Conservation (phyloP, 257 asterid species). For the Solanum bulbocastanum region DNA sequence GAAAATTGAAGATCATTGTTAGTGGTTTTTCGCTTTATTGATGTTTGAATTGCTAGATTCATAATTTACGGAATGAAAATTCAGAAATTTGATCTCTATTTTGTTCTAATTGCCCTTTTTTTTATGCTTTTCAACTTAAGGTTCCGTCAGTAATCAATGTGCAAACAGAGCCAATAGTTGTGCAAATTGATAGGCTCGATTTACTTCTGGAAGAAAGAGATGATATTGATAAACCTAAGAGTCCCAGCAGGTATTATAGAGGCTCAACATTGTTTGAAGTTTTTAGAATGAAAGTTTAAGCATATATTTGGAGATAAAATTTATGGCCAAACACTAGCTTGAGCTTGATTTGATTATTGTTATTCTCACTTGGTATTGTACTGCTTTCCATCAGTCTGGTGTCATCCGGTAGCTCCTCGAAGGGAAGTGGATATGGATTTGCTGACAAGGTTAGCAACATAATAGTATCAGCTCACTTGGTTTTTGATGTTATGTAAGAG, state of each 20-base stretch:
- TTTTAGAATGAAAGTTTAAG: not conserved
- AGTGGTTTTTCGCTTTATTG: conserved; percentile 11
- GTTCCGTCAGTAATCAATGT: conserved; percentile 92
- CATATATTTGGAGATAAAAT: not conserved
- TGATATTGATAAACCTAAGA: conserved; percentile 41
- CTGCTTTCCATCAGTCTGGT: conserved; percentile 34
- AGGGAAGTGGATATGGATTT: conserved; percentile 80
- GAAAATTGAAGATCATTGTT: conserved; percentile 87
- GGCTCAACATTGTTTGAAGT: not conserved
- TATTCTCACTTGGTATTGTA: conserved; percentile 1
- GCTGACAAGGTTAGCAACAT: conserved; percentile 77
- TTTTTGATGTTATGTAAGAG: not conserved
- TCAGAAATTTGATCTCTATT: not conserved
- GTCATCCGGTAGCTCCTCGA: conserved; percentile 39
- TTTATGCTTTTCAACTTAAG: conserved; percentile 23
- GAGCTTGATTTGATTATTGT: not conserved
- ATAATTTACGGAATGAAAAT: not conserved
- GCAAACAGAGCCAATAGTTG: conserved; percentile 83
- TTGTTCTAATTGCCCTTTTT: not conserved
- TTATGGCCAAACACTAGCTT: not conserved
- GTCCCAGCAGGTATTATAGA: conserved; percentile 47
- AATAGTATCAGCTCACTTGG: conserved; percentile 1
- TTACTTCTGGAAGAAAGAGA: conserved; percentile 90
- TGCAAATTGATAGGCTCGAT: conserved; percentile 82
- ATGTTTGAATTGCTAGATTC: not conserved